Evolutionary conservation across 129 eudicot species (phyloP).

Genomic region (Tanacetum coccineum): DNA sequence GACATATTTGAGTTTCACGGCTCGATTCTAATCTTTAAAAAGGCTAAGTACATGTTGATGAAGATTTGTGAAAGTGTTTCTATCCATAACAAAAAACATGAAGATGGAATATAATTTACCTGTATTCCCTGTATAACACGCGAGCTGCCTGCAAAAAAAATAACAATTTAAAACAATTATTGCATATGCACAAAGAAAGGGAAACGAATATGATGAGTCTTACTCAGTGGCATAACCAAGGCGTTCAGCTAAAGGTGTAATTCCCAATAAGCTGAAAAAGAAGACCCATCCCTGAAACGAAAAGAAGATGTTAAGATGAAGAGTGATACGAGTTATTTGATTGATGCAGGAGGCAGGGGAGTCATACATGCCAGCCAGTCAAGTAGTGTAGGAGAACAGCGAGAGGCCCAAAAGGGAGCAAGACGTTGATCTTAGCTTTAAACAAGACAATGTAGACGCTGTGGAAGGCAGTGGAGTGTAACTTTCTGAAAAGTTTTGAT

Average conservation of each 20-base stretch:
- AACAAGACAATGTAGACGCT: constrained; percentile 68
- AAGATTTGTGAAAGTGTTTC: too few species aligned
- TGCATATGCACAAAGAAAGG: constrained; percentile 10
- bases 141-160: constrained; percentile 68
- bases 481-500: constrained; percentile 12
- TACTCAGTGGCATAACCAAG: constrained; percentile 94
- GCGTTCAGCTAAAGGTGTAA: constrained; percentile 90
- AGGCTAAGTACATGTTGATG: too few species aligned
- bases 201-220: too few species aligned
- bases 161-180: not conserved
- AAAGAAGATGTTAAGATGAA: too few species aligned
- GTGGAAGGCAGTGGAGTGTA: constrained; percentile 33
- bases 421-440: constrained; percentile 80
- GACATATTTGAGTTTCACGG: too few species aligned
- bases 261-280: constrained; percentile 85
- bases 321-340: too few species aligned
- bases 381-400: constrained; percentile 75
- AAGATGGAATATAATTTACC: constrained; percentile 29
- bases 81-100: too few species aligned
- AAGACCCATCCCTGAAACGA: constrained; percentile 99
- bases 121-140: constrained; percentile 97
- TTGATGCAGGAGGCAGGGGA: too few species aligned
- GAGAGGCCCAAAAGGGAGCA: constrained; percentile 91
- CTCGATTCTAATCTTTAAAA: too few species aligned
- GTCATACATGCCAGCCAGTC: constrained; percentile 52